These are phyloP conservation scores for Fusarium concolor DNA, from an alignment of 2,329 filamentous ascomycete species.

Conservation along the genomic window DNA sequence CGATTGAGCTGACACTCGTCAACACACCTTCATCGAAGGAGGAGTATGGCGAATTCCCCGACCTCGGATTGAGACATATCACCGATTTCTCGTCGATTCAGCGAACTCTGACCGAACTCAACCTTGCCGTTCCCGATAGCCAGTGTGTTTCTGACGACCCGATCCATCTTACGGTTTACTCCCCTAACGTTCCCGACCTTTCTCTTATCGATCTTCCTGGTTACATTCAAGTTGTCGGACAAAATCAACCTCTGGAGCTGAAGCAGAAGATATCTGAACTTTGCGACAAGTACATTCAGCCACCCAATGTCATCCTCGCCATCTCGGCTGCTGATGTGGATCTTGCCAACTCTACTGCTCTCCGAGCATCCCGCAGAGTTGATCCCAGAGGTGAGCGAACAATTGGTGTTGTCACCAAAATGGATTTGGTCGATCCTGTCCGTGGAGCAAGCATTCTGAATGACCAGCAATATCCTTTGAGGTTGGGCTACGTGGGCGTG, in stretches of 20 bases:
- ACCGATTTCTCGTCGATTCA: conserved; percentile 94
- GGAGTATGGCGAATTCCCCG: conserved; percentile 97
- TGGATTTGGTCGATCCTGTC: conserved; percentile 91
- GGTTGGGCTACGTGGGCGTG: conserved; percentile 96
- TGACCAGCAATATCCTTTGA: conserved; percentile 92
- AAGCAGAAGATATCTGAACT: conserved; percentile 97
- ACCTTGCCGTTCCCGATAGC: conserved; percentile 87
- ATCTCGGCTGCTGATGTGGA: conserved; percentile 99
- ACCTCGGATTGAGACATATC: conserved; percentile 88
- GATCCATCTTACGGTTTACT: conserved; percentile 95
- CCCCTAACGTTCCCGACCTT: conserved; percentile 92
- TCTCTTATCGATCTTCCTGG: conserved; percentile 96
- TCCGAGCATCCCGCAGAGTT: conserved; percentile 89
- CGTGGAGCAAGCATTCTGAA: conserved; percentile 82
- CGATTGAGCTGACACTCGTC: conserved; percentile 94
- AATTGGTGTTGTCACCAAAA: conserved; percentile 99
- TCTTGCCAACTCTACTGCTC: conserved; percentile 92
- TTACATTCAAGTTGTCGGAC: conserved; percentile 95
- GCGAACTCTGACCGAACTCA: conserved; percentile 92
- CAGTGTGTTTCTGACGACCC: conserved; percentile 97
- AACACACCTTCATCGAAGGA: conserved; percentile 89
- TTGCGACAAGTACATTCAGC: conserved; percentile 97
- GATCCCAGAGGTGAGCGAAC: conserved; percentile 95
- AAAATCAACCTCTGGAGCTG: conserved; percentile 88
- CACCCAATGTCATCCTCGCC: conserved; percentile 95